Conservation (phyloP, 2,329 filamentous ascomycete genomes). For the Hyphodiscus sp. region DNA sequence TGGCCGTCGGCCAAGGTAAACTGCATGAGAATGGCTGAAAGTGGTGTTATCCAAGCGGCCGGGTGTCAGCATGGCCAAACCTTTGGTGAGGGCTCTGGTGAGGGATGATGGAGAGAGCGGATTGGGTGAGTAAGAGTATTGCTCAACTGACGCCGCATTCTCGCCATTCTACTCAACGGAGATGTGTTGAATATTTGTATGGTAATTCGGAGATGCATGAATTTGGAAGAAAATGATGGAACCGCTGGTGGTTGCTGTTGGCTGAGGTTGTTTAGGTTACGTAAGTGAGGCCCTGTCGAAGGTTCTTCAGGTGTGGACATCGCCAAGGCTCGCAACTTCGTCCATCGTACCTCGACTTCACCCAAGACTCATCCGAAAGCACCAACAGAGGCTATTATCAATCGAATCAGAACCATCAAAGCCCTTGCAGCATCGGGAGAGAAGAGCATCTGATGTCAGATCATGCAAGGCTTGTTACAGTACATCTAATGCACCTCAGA, state of each 20-base stretch:
- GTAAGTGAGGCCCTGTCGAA: not conserved
- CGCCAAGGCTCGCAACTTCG: not conserved
- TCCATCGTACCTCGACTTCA: not conserved
- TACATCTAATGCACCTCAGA: not conserved
- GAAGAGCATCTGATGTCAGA: not conserved
- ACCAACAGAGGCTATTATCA: not conserved
- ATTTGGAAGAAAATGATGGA: not conserved
- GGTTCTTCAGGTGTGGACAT: not conserved
- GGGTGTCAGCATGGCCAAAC: not conserved
- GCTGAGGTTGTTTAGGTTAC: not conserved
- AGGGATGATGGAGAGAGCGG: not conserved
- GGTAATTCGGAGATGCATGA: conserved; percentile 9
- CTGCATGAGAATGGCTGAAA: not conserved
- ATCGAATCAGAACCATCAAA: not conserved
- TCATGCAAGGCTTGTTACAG: not conserved
- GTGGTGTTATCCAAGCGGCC: not conserved
- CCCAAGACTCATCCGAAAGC: not conserved
- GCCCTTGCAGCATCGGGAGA: not conserved
- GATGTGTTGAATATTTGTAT: conserved; percentile 6
- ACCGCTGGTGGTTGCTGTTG: not conserved
- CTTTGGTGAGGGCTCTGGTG: not conserved
- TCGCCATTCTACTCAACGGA: not conserved
- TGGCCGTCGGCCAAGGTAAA: not conserved
- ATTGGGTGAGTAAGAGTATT: not conserved
- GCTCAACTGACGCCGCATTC: not conserved